phyloP scores from a whole-genome alignment of 2,329 filamentous ascomycete species.

The Tolypocladium nubicola region DNA sequence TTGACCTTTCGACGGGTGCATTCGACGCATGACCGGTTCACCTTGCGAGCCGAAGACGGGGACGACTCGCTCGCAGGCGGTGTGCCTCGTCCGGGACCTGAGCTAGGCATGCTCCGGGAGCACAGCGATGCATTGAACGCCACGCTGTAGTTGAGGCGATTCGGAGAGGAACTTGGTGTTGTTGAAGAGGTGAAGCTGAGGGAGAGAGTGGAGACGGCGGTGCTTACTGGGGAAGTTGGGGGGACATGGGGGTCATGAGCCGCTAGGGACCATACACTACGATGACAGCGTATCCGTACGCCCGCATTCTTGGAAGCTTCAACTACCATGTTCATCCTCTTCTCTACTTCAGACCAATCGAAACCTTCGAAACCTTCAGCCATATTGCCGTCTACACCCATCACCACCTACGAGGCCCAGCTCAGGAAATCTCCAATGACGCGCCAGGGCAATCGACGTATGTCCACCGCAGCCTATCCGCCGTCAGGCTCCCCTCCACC shows the following conservation, averaged over 20 bases:
- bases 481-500: conserved; percentile 2
- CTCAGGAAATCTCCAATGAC: conserved; percentile 3
- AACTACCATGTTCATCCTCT: no score
- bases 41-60: background rate
- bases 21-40: conserved; percentile 16
- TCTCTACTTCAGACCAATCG: no score
- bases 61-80: background rate
- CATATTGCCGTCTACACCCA: no score
- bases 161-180: background rate
- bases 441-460: conserved; percentile 6
- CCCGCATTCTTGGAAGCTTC: no score
- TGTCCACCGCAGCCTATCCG: conserved; percentile 7
- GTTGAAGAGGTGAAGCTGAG: background rate
- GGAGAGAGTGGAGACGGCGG: background rate
- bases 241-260: background rate
- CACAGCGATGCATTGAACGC: background rate
- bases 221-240: background rate
- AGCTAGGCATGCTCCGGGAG: background rate
- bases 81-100: background rate
- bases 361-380: no score
- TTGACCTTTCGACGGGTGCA: conserved; percentile 22
- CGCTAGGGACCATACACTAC: background rate
- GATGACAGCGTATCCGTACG: no score
- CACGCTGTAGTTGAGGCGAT: background rate
- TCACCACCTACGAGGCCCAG: background rate